phyloP scores from a whole-genome alignment of 352 stramenopile genomes.

The Phytophthora fragariaefolia region DNA sequence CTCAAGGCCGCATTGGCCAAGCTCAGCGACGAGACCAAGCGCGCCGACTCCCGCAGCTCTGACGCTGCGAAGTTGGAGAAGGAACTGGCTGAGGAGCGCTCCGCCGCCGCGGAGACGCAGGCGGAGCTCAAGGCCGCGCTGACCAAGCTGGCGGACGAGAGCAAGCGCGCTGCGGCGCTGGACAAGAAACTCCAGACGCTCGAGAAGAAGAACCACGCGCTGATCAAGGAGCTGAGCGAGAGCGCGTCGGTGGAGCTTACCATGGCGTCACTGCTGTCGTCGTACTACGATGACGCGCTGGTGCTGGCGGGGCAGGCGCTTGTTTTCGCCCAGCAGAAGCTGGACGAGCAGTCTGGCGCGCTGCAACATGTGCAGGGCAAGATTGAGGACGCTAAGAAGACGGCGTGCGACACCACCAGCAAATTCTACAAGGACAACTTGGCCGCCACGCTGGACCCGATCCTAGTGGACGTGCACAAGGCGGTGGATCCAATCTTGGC shows the following conservation, averaged over 20 bases:
- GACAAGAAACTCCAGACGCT: conserved; percentile 34
- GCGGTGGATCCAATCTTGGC: conserved; percentile 66
- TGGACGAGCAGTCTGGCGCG: conserved; percentile 49
- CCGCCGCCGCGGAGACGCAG: conserved; percentile 16
- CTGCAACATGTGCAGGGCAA: conserved; percentile 61
- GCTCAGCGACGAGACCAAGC: conserved; percentile 16
- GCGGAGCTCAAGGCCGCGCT: conserved; percentile 45
- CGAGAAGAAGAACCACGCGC: conserved; percentile 69
- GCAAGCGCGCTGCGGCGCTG: conserved; percentile 32
- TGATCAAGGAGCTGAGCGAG: conserved; percentile 60
- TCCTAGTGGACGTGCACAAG: conserved; percentile 58
- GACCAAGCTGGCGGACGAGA: conserved; percentile 40
- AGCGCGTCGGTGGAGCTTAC: conserved; percentile 62
- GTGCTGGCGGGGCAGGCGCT: conserved; percentile 51
- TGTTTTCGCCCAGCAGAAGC: conserved; percentile 48
- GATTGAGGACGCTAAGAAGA: conserved; percentile 56
- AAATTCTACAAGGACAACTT: conserved; percentile 79
- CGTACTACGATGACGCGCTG: conserved; percentile 84
- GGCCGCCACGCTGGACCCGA: conserved; percentile 67
- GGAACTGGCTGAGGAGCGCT: conserved; percentile 30
- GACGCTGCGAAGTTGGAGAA: conserved; percentile 37
- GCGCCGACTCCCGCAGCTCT: neutral
- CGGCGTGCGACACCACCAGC: conserved; percentile 47
- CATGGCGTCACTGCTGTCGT: conserved; percentile 70
- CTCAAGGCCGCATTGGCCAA: conserved; percentile 27